Evolutionary conservation across 2,329 filamentous ascomycete species (phyloP), one percentile per base, ranked within the genome.

Genomic region (Dactylonectria estremocensis): DNA sequence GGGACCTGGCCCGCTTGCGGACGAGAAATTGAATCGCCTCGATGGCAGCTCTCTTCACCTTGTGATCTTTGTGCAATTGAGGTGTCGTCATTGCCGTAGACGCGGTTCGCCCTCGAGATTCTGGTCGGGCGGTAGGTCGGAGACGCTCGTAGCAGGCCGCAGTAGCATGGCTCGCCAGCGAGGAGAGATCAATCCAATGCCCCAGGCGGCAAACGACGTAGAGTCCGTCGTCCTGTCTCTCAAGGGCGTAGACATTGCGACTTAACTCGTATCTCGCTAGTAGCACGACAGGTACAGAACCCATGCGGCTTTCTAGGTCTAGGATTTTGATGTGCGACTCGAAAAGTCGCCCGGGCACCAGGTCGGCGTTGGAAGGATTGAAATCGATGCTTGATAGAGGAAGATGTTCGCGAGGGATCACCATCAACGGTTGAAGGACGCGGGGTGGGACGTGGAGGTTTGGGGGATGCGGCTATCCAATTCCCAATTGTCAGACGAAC

Each of bases 131-230:
- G 16, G 56, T 31, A 24, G 73, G 70, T 8, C 68, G 67, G 8
- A 82, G 61, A 11, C 80, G 79, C 11, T 81, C 75, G 24, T 68
- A 74, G 50, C 74, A 80, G 31, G 79, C 56, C 4, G 76, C 78
- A 0, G 87, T 88, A 45, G 89, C 88, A 45, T 83, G 78, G 11
- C 79, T 77, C 24, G 81, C 80, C 31, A 95, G 81, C 7, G 84
- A 81, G 40, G 86, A 84, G 58, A 92, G 77, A 68, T 90, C 87
- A 22, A 93, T 85, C 91, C 92, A 93, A 20, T 83, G 79, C 2
- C 89, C 91, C 49, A 96, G 82, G 73, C 88, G 90, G 78, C 91
- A 95, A 28, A 94, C 77, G 11, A 89, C 88, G 77, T 93, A 95
- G 3, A 92, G 82, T 1, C 87, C 86, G 53, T 82, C 79, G 16